Base-by-base conservation (phyloP, 202 grass and related monocot genomes). In the Bolboschoenoplectus hybrid region DNA sequence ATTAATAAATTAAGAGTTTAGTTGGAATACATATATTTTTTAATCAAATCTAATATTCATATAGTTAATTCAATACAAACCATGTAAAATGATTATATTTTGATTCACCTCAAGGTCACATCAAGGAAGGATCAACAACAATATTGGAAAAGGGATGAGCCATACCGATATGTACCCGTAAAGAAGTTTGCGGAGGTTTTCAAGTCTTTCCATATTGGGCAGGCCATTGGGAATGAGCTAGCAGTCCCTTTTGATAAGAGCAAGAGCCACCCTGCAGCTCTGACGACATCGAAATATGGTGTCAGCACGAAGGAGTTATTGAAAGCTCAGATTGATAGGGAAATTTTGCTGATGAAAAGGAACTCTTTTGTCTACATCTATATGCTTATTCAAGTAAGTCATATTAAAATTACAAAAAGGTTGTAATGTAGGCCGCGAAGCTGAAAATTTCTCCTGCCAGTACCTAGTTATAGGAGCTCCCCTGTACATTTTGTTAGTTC, bases 321-420 rank as follows among this genome's bases (percentile, higher is more conserved):
- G 40, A 89, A 85, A 73, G 82, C 85, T 62, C 85, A 80, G 68
- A 68, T 89, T 65, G 81, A 76, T 60, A 89, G 87, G 82, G 90
- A 92, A 67, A 77, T 85, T 88, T 47, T 92, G 2, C 46, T 92
- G 9, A 92, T 92, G 36, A 92, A 89, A 82, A 77, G 87, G 16
- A 89, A 92, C 34, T 89, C 77, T 12, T 92, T 89, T 73, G 88
- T 92, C 36, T 92, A 92, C 43, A 86, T 92, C 52, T 88, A 81
- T 78, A 83, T 69, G 64, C 6, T 67, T 5, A 1, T 47, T 63
- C 85, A 87, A 61, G 88, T 90, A 49, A 80, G 80, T 38, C 6
- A 9, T 58, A 17, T 63, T 11, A 6, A 39, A 70, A 63, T 47
- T 47, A 45, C 16, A 73, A 26, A 61, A 44, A 82, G 0, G 16